Percentiles rank a stretch among this genome's conserved stretches.
These are phyloP conservation scores for Saccharomycopsis sp. DNA, from an alignment of 805 yeast species.

Conservation along the genomic window DNA sequence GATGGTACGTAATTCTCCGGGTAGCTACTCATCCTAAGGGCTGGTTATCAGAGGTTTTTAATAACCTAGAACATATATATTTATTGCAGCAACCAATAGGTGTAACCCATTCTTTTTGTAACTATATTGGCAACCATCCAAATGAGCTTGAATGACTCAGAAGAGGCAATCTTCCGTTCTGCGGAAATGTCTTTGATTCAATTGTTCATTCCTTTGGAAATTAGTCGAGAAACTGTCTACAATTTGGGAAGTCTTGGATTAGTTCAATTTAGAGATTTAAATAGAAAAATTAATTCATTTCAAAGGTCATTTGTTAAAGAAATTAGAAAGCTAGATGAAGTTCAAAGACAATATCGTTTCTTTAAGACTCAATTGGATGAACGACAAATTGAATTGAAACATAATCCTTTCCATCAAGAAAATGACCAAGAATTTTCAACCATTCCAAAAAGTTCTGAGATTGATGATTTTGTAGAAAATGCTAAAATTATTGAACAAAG, in stretches of 20 bases:
- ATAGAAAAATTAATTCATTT: constrained; percentile 37
- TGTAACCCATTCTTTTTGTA: too few species aligned
- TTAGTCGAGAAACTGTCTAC: constrained; percentile 38
- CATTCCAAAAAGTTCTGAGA: constrained; percentile 32
- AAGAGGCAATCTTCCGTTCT: constrained; percentile 28
- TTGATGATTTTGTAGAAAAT: constrained; percentile 45
- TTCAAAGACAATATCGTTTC: constrained; percentile 27
- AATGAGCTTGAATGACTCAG: not conserved
- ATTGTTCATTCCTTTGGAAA: constrained; percentile 41
- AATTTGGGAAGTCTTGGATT: constrained; percentile 37
- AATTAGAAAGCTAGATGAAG: constrained; percentile 32
- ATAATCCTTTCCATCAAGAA: constrained; percentile 27
- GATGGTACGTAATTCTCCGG: too few species aligned
- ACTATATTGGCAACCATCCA: too few species aligned
- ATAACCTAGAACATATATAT: too few species aligned
- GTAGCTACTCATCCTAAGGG: too few species aligned
- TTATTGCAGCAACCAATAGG: too few species aligned
- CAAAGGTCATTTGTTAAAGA: constrained; percentile 40
- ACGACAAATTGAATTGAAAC: constrained; percentile 16
- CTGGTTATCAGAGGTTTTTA: too few species aligned
- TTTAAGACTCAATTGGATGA: constrained; percentile 29
- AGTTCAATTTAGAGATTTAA: constrained; percentile 39
- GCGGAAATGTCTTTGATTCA: constrained; percentile 45
- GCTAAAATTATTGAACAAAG: constrained; percentile 50
- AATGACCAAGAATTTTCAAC: constrained; percentile 25